A percentile compares a stretch with the other conserved stretches of the same genome.
Conservation (phyloP, 139 green algal species). For the Deuterostichococcus epilithicus region DNA sequence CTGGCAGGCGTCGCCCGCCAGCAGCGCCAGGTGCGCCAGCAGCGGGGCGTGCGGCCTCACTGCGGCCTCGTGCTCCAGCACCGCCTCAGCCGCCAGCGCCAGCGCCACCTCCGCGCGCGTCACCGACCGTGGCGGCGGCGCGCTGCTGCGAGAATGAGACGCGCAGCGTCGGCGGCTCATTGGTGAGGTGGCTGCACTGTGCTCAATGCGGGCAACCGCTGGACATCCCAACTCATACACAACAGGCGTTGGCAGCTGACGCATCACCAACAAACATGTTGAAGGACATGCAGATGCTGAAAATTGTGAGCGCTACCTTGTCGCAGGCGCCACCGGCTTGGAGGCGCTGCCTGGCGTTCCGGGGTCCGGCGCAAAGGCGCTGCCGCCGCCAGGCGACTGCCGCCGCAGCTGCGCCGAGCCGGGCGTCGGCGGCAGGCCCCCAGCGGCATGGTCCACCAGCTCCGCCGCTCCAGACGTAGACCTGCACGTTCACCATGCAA, state of each 20-base stretch:
- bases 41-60: slow-evolving; percentile 75
- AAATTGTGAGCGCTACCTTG: too few relatives aligned
- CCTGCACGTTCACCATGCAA: not conserved
- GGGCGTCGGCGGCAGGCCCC: not conserved
- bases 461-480: not conserved
- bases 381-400: not conserved
- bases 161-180: too few relatives aligned
- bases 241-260: too few relatives aligned
- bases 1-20: slow-evolving; percentile 26
- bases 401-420: not conserved
- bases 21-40: slow-evolving; percentile 67
- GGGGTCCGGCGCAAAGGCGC: not conserved
- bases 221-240: too few relatives aligned
- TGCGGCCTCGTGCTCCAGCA: slow-evolving; percentile 87
- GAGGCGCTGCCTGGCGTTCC: not conserved
- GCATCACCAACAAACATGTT: too few relatives aligned
- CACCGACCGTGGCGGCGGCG: slow-evolving; percentile 28
- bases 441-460: not conserved
- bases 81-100: slow-evolving; percentile 84
- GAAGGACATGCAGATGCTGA: too few relatives aligned
- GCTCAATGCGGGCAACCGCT: too few relatives aligned
- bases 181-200: too few relatives aligned
- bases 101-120: slow-evolving; percentile 80
- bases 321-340: not conserved
- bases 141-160: too few relatives aligned